Percentiles rank a stretch among this genome's conserved stretches.
Conservation (phyloP, 2,329 filamentous ascomycete genomes). For the Cryphonectria parasitica region DNA sequence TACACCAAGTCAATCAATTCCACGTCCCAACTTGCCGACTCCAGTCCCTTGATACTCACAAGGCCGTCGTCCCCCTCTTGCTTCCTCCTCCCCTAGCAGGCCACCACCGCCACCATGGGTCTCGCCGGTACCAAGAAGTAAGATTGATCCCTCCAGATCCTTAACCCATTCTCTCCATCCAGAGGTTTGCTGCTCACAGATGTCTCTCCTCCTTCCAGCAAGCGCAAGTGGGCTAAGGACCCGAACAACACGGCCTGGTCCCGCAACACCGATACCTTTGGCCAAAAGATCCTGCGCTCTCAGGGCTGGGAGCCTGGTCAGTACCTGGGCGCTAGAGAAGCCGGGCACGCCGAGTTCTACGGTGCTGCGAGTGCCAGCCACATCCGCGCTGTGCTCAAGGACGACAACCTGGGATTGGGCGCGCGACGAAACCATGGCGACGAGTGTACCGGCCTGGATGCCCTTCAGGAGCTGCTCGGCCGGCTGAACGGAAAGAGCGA, state of each 20-base stretch:
- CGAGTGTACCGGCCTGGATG: conserved; percentile 82
- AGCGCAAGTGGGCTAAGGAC: conserved; percentile 79
- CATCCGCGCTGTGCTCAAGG: conserved; percentile 83
- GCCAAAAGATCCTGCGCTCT: conserved; percentile 83
- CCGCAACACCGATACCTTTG: conserved; percentile 79
- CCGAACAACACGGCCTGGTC: conserved; percentile 97
- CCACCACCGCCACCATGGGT: conserved; percentile 56
- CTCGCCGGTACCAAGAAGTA: conserved; percentile 71
- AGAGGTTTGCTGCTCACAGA: conserved; percentile 9
- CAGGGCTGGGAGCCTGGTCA: conserved; percentile 92
- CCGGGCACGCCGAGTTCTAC: conserved; percentile 74
- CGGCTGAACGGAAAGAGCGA: conserved; percentile 87
- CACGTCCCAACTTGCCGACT: conserved; percentile 3
- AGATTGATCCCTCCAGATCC: conserved; percentile 27
- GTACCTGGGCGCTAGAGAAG: conserved; percentile 77
- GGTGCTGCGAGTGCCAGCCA: conserved; percentile 82
- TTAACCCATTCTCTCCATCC: no score
- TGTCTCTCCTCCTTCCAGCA: conserved; percentile 34
- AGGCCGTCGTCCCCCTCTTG: background rate
- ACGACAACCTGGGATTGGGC: conserved; percentile 88
- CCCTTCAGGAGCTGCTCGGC: conserved; percentile 83
- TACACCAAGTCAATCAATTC: conserved; percentile 1
- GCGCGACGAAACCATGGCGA: conserved; percentile 76
- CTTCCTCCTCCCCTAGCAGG: background rate
- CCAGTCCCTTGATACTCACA: background rate